Evolutionary conservation across 2,329 filamentous ascomycete genomes (phyloP).

Genomic region (Aspergillus calidoustus): DNA sequence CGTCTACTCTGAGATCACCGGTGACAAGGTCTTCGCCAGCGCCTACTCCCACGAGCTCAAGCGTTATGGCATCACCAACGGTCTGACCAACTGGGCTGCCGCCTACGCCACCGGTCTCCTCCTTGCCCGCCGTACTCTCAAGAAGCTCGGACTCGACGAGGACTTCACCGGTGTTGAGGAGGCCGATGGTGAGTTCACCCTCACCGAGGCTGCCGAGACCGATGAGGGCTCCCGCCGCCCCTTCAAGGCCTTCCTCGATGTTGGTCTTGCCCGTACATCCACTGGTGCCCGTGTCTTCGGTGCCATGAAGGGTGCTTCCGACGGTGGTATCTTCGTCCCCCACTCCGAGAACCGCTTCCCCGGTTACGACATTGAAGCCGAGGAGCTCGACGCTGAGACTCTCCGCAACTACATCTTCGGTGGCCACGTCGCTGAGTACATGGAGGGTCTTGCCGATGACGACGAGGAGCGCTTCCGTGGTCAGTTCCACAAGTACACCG

Average conservation of each 20-base stretch:
- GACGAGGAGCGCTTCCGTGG: constrained; percentile 99
- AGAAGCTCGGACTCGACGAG: constrained; percentile 95
- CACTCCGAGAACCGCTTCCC: constrained; percentile 99
- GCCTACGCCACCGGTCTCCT: constrained; percentile 97
- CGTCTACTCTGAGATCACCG: constrained; percentile 91
- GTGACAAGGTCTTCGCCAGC: constrained; percentile 93
- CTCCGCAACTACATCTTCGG: constrained; percentile 99
- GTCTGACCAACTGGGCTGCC: constrained; percentile 99
- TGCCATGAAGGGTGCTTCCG: constrained; percentile 99
- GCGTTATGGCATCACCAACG: constrained; percentile 96
- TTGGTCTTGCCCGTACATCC: constrained; percentile 94
- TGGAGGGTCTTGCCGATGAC: constrained; percentile 99
- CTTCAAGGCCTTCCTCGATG: constrained; percentile 99
- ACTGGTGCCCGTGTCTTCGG: constrained; percentile 99
- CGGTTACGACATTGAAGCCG: constrained; percentile 93
- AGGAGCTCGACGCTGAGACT: constrained; percentile 96
- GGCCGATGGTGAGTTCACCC: constrained; percentile 90
- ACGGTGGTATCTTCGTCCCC: constrained; percentile 94
- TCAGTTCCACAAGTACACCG: constrained; percentile 98
- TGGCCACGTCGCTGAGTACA: constrained; percentile 99
- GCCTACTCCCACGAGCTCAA: constrained; percentile 98
- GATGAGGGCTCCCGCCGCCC: constrained; percentile 87
- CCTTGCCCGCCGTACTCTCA: constrained; percentile 92
- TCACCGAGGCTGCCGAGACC: constrained; percentile 92
- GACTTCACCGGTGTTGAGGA: constrained; percentile 96